Percentiles rank a stretch among this genome's conserved stretches.
phyloP scores from a whole-genome alignment of 495 filamentous ascomycete species.

The Mytilinidion resinicola region DNA sequence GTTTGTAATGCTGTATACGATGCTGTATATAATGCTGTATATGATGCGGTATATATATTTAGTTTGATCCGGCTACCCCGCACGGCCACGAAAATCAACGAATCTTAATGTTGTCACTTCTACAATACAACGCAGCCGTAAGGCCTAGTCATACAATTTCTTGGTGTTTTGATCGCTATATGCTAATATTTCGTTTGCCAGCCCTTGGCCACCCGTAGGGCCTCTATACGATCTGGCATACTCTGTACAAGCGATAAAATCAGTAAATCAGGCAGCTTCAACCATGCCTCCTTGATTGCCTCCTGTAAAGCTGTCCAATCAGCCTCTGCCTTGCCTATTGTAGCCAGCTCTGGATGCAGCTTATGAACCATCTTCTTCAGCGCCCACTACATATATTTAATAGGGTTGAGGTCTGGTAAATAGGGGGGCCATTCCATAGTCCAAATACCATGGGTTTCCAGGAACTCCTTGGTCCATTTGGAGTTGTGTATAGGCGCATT shows the following conservation, averaged over 20 bases:
- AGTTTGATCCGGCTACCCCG: too few relatives aligned
- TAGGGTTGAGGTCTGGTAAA: slow-evolving; percentile 21
- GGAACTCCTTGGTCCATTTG: background rate
- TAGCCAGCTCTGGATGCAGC: slow-evolving; percentile 8
- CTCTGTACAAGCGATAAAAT: background rate
- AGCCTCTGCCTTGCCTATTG: background rate
- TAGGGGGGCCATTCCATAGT: slow-evolving; percentile 16
- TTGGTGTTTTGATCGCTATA: too few relatives aligned
- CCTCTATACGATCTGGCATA: background rate
- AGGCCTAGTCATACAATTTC: too few relatives aligned
- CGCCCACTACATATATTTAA: slow-evolving; percentile 13
- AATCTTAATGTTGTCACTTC: too few relatives aligned
- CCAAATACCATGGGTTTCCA: slow-evolving; percentile 3
- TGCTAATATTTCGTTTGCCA: slow-evolving; percentile 6
- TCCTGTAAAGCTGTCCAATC: slow-evolving; percentile 5
- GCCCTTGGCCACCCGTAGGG: background rate
- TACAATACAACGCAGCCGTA: too few relatives aligned
- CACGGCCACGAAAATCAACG: too few relatives aligned
- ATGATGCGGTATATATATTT: too few relatives aligned
- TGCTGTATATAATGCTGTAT: too few relatives aligned
- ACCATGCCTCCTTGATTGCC: slow-evolving; percentile 5
- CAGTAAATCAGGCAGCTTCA: background rate
- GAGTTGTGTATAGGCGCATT: slow-evolving; percentile 13
- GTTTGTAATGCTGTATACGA: too few relatives aligned
- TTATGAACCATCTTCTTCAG: slow-evolving; percentile 18